These are phyloP conservation scores for Mycena floridula DNA, from an alignment of 768 basidiomycete species.

Conservation along the genomic window DNA sequence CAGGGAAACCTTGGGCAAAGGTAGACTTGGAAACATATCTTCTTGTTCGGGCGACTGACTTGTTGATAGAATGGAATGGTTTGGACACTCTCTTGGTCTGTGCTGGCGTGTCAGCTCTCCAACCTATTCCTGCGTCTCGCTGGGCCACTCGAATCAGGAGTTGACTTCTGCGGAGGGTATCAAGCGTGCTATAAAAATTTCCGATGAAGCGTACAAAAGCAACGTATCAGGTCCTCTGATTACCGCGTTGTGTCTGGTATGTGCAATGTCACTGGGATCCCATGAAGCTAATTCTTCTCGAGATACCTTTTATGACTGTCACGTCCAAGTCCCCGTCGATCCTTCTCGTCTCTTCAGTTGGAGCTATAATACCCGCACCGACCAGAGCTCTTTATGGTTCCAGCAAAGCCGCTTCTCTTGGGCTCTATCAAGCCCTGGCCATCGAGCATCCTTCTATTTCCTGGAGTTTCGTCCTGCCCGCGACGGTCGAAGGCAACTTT, in stretches of 20 bases:
- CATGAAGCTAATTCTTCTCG: background rate
- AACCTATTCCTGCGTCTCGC: slow-evolving; percentile 70
- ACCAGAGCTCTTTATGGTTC: slow-evolving; percentile 81
- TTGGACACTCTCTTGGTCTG: slow-evolving; percentile 78
- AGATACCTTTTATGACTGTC: slow-evolving; percentile 73
- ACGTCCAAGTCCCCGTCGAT: slow-evolving; percentile 67
- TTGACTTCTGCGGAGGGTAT: slow-evolving; percentile 44
- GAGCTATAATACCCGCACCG: slow-evolving; percentile 77
- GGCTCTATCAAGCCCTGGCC: slow-evolving; percentile 72
- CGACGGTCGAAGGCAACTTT: slow-evolving; percentile 72
- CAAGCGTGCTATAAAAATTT: slow-evolving; percentile 48
- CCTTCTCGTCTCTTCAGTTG: slow-evolving; percentile 74
- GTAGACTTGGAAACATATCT: slow-evolving; percentile 38
- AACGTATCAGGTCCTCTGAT: slow-evolving; percentile 72
- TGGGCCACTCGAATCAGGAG: slow-evolving; percentile 27
- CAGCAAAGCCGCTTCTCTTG: slow-evolving; percentile 73
- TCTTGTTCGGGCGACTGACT: background rate
- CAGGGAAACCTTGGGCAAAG: slow-evolving; percentile 42
- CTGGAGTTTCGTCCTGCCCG: slow-evolving; percentile 60
- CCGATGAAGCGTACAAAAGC: slow-evolving; percentile 47
- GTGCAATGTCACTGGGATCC: slow-evolving; percentile 12
- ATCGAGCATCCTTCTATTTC: slow-evolving; percentile 71
- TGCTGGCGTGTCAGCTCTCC: slow-evolving; percentile 81
- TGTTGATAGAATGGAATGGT: slow-evolving; percentile 63
- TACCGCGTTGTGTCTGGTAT: slow-evolving; percentile 65